These are phyloP conservation scores for Nannochloropsis oceanica DNA, from an alignment of 108 stramenopile species.

Conservation along the genomic window DNA sequence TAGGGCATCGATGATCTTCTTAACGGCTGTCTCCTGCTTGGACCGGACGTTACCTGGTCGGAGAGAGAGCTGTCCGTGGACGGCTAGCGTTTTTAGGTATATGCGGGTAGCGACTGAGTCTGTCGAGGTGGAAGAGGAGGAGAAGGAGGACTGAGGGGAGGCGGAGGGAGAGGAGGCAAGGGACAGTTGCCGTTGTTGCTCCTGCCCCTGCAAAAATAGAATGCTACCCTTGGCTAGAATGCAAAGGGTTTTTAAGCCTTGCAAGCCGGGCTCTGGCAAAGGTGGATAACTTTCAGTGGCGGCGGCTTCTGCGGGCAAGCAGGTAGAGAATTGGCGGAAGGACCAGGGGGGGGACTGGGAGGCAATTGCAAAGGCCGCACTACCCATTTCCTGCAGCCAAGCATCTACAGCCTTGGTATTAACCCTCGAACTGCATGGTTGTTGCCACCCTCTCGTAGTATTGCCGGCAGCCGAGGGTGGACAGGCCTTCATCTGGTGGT, in stretches of 20 bases:
- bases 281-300: neutral
- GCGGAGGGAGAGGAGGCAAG: neutral
- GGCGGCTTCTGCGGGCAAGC: neutral
- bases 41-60: neutral
- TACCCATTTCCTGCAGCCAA: neutral
- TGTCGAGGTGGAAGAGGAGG: neutral
- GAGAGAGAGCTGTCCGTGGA: neutral
- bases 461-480: too few relatives aligned
- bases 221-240: neutral
- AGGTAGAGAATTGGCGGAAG: neutral
- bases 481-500: too few relatives aligned
- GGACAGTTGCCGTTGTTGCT: neutral
- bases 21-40: neutral
- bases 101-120: neutral
- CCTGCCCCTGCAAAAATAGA: neutral
- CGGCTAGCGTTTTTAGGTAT: neutral
- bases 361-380: neutral
- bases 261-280: neutral
- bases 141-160: neutral
- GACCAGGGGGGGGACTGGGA: neutral
- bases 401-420: neutral
- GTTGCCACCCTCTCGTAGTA: too few relatives aligned
- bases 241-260: neutral
- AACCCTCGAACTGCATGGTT: too few relatives aligned
- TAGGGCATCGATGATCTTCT: neutral